phyloP scores from a whole-genome alignment of 2,329 filamentous ascomycete genomes.

The Pestalotiopsis fici region DNA sequence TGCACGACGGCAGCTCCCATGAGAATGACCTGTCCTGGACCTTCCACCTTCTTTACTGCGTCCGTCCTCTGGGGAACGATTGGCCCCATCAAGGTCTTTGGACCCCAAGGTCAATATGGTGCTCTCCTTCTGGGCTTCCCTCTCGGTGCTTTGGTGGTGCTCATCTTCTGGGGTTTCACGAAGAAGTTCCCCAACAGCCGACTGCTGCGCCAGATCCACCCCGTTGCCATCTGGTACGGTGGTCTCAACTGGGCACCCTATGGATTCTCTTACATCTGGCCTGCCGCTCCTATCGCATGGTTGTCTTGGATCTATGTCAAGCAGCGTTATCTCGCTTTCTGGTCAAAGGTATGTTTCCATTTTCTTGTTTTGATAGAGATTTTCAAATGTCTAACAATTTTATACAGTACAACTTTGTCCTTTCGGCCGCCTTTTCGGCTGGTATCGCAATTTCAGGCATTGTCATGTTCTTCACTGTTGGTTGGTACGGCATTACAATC shows the following conservation, averaged over 20 bases:
- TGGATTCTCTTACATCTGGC: slow-evolving; percentile 14
- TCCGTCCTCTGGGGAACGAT: slow-evolving; percentile 57
- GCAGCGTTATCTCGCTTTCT: slow-evolving; percentile 44
- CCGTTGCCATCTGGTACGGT: slow-evolving; percentile 48
- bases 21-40: slow-evolving; percentile 7
- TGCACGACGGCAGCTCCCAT: slow-evolving; percentile 17
- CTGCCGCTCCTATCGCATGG: slow-evolving; percentile 13
- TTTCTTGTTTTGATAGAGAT: not conserved
- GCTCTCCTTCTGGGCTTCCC: slow-evolving; percentile 33
- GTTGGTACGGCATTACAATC: slow-evolving; percentile 42
- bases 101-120: slow-evolving; percentile 26
- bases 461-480: slow-evolving; percentile 54
- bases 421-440: slow-evolving; percentile 51
- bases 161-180: slow-evolving; percentile 43
- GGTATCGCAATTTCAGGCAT: slow-evolving; percentile 52
- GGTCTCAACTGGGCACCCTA: slow-evolving; percentile 49
- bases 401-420: slow-evolving; percentile 51
- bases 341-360: slow-evolving; percentile 43
- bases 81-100: slow-evolving; percentile 48
- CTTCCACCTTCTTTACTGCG: slow-evolving; percentile 41
- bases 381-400: not conserved
- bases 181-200: slow-evolving; percentile 39
- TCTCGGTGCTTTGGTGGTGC: slow-evolving; percentile 34
- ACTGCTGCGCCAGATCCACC: slow-evolving; percentile 45
- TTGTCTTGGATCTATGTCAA: slow-evolving; percentile 48